Evolutionary conservation across 768 basidiomycete genomes (phyloP).

Genomic region (Leccinum aurantiacum): DNA sequence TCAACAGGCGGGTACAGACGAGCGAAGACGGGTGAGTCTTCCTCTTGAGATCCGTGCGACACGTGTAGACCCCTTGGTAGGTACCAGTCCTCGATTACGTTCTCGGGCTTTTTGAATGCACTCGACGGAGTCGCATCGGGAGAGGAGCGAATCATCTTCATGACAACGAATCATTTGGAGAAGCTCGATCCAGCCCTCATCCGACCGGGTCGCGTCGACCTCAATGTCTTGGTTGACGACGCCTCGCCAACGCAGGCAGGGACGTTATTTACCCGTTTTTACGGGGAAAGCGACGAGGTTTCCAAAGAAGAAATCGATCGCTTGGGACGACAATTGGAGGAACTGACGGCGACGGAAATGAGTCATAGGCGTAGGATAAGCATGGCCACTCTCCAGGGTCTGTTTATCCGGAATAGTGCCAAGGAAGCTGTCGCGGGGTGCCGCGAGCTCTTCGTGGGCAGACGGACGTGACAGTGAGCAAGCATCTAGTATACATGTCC

Average conservation of each 20-base stretch:
- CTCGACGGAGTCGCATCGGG: slow-evolving; percentile 97
- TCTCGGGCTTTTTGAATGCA: slow-evolving; percentile 96
- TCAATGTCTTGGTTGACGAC: slow-evolving; percentile 81
- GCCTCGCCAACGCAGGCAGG: slow-evolving; percentile 80
- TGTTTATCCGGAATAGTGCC: slow-evolving; percentile 79
- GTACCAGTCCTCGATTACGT: slow-evolving; percentile 93
- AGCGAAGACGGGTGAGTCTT: slow-evolving; percentile 83
- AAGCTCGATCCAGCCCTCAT: slow-evolving; percentile 91
- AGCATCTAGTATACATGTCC: slow-evolving; percentile 12
- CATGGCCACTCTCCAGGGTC: slow-evolving; percentile 95
- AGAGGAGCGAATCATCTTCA: slow-evolving; percentile 96
- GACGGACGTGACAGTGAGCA: slow-evolving; percentile 26
- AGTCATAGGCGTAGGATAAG: slow-evolving; percentile 62
- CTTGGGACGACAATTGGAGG: slow-evolving; percentile 54
- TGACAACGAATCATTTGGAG: slow-evolving; percentile 97
- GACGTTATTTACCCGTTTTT: slow-evolving; percentile 81
- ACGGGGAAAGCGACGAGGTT: slow-evolving; percentile 48
- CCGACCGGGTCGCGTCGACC: slow-evolving; percentile 92
- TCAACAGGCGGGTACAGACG: slow-evolving; percentile 88
- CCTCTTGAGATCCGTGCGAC: neutral
- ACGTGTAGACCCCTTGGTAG: slow-evolving; percentile 40
- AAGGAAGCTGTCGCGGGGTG: slow-evolving; percentile 53
- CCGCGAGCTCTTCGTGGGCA: slow-evolving; percentile 40
- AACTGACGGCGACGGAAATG: slow-evolving; percentile 54
- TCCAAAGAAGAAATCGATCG: slow-evolving; percentile 38